Percentiles rank a stretch among this genome's conserved stretches.
These are phyloP conservation scores for Beauveria sp. DNA, from an alignment of 2,329 filamentous ascomycete species.

Conservation along the genomic window DNA sequence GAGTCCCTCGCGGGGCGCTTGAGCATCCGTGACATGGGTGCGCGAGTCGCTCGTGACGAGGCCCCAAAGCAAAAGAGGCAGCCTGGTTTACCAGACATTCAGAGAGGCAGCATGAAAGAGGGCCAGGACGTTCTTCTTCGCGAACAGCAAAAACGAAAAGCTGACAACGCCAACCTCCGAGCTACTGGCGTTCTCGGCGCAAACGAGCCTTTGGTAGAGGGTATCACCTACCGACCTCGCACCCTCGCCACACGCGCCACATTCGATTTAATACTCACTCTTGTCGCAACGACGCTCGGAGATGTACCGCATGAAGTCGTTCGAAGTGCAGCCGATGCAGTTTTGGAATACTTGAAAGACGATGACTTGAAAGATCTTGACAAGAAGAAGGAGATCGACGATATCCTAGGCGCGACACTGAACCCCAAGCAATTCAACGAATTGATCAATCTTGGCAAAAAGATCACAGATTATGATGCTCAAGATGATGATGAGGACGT, in stretches of 20 bases:
- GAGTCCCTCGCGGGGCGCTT: slow-evolving; percentile 94
- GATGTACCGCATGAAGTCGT: slow-evolving; percentile 91
- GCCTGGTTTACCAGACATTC: slow-evolving; percentile 57
- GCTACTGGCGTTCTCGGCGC: slow-evolving; percentile 75
- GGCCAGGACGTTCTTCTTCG: slow-evolving; percentile 76
- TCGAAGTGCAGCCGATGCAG: slow-evolving; percentile 85
- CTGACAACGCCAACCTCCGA: slow-evolving; percentile 57
- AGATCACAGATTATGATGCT: slow-evolving; percentile 96
- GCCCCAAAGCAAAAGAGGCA: slow-evolving; percentile 77
- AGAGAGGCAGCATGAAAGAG: slow-evolving; percentile 69
- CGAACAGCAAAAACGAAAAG: slow-evolving; percentile 82
- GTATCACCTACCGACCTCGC: slow-evolving; percentile 82
- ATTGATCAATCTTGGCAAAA: slow-evolving; percentile 91
- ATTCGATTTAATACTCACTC: slow-evolving; percentile 88
- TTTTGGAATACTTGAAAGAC: slow-evolving; percentile 87
- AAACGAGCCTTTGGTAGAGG: slow-evolving; percentile 81
- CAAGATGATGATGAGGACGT: slow-evolving; percentile 92
- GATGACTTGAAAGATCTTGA: slow-evolving; percentile 95
- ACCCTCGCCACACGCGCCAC: slow-evolving; percentile 87
- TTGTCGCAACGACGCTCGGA: slow-evolving; percentile 80
- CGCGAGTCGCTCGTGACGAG: slow-evolving; percentile 68
- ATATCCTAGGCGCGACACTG: slow-evolving; percentile 77
- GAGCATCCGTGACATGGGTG: slow-evolving; percentile 92
- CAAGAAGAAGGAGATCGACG: slow-evolving; percentile 96
- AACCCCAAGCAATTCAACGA: slow-evolving; percentile 93